Evolutionary conservation across 805 yeast species (phyloP).

Genomic region (Millerozyma miso): DNA sequence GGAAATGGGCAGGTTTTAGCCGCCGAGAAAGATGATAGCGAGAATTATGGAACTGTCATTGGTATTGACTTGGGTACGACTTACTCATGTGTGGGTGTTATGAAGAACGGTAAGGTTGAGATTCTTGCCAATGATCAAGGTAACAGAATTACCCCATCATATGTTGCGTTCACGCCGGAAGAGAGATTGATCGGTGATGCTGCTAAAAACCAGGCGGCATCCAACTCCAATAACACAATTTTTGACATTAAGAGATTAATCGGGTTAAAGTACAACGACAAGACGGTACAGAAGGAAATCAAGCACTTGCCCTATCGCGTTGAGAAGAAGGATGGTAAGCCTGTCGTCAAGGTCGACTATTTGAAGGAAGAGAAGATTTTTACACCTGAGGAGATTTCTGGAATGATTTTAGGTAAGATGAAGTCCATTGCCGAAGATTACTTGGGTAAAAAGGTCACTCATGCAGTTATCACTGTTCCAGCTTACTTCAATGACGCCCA

Average conservation of each 20-base stretch:
- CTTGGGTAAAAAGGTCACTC: conserved; percentile 42
- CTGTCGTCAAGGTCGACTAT: conserved; percentile 76
- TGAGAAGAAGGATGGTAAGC: conserved; percentile 63
- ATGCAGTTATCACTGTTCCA: conserved; percentile 90
- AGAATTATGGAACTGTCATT: conserved; percentile 45
- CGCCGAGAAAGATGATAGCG: conserved; percentile 21
- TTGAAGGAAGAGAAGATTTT: conserved; percentile 79
- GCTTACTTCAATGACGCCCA: conserved; percentile 97
- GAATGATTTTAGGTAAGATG: conserved; percentile 86
- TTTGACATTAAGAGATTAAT: conserved; percentile 86
- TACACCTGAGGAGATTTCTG: conserved; percentile 88
- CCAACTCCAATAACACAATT: conserved; percentile 84
- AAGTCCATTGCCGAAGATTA: conserved; percentile 64
- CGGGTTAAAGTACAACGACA: conserved; percentile 78
- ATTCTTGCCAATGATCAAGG: conserved; percentile 95
- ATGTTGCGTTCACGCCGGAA: conserved; percentile 84
- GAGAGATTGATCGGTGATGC: conserved; percentile 91
- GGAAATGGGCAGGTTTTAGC: conserved; percentile 11
- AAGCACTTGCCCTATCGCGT: conserved; percentile 76
- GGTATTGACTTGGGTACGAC: conserved; percentile 87
- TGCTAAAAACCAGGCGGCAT: conserved; percentile 92
- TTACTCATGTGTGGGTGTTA: conserved; percentile 94
- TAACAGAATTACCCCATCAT: conserved; percentile 92
- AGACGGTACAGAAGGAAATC: conserved; percentile 55
- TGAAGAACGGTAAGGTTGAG: conserved; percentile 82